Conservation (phyloP, 176 grass and related monocot genomes). For the Avena insularis region DNA sequence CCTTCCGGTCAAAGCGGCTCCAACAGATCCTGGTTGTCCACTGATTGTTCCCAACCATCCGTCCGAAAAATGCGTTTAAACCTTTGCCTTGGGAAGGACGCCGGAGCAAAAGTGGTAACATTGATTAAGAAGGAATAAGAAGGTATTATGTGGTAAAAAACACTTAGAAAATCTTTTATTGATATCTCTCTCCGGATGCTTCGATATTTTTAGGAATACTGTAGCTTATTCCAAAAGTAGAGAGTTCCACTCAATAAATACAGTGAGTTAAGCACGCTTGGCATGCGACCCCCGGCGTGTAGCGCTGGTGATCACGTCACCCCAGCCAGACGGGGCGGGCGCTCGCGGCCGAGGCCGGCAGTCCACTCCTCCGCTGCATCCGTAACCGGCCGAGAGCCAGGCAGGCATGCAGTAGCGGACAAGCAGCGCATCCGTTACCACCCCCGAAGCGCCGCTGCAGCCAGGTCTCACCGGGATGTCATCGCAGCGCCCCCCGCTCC, state of each 20-base stretch:
- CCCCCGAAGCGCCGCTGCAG: not conserved
- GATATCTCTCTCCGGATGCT: too few relatives aligned
- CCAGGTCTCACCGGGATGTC: constrained; percentile 7
- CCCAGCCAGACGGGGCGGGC: not conserved
- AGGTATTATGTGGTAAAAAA: too few relatives aligned
- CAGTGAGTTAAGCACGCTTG: not conserved
- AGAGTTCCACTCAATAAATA: not conserved
- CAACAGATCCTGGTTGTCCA: too few relatives aligned
- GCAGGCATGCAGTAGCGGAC: constrained; percentile 37
- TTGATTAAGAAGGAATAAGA: too few relatives aligned
- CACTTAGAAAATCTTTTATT: too few relatives aligned
- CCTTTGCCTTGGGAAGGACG: too few relatives aligned
- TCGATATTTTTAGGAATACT: too few relatives aligned
- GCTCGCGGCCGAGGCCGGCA: not conserved
- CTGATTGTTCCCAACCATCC: too few relatives aligned
- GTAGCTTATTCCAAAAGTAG: not conserved
- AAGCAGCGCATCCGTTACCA: constrained; percentile 22
- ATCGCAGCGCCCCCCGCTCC: not conserved
- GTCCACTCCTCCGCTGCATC: not conserved
- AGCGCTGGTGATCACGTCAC: constrained; percentile 14
- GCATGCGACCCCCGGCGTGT: not conserved
- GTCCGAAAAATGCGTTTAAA: too few relatives aligned
- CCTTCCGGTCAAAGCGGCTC: too few relatives aligned
- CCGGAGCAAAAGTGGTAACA: too few relatives aligned
- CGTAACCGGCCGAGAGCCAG: constrained; percentile 31